phyloP scores from a whole-genome alignment of 2,329 filamentous ascomycete species.

The Penicillium decumbens region DNA sequence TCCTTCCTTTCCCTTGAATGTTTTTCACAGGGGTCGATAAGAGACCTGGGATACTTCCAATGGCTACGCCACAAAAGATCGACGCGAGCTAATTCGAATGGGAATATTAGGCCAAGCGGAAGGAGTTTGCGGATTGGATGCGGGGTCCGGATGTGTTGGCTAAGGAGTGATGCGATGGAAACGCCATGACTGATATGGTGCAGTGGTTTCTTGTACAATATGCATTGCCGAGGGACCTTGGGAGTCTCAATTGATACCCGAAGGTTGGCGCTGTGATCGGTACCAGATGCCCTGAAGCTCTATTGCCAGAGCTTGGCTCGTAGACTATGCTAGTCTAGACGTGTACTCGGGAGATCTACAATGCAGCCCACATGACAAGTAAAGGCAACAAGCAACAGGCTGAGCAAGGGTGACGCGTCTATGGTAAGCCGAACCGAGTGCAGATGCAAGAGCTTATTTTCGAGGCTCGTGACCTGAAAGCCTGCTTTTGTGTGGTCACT shows the following conservation, averaged over 20 bases:
- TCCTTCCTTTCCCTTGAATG: background rate
- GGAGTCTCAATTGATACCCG: constrained; percentile 6
- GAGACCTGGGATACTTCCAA: background rate
- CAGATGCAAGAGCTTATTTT: background rate
- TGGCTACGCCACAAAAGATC: background rate
- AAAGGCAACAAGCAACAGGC: background rate
- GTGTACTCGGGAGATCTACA: background rate
- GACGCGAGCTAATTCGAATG: constrained; percentile 12
- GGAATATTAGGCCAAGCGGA: constrained; percentile 54
- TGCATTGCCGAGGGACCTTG: constrained; percentile 14
- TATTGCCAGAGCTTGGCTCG: background rate
- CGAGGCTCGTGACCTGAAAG: background rate
- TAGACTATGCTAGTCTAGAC: background rate
- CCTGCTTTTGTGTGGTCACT: background rate
- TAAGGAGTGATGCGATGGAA: constrained; percentile 19
- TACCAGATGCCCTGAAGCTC: background rate
- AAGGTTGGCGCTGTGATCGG: background rate
- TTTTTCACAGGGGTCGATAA: background rate
- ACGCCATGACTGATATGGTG: background rate
- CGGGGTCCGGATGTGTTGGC: constrained; percentile 34
- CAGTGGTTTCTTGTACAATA: constrained; percentile 17
- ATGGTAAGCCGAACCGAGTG: background rate
- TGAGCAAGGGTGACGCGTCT: background rate
- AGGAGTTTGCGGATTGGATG: constrained; percentile 74
- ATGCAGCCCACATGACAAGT: background rate